phyloP scores from a whole-genome alignment of 2,329 filamentous ascomycete species.

The Rutstroemia sydowiana region DNA sequence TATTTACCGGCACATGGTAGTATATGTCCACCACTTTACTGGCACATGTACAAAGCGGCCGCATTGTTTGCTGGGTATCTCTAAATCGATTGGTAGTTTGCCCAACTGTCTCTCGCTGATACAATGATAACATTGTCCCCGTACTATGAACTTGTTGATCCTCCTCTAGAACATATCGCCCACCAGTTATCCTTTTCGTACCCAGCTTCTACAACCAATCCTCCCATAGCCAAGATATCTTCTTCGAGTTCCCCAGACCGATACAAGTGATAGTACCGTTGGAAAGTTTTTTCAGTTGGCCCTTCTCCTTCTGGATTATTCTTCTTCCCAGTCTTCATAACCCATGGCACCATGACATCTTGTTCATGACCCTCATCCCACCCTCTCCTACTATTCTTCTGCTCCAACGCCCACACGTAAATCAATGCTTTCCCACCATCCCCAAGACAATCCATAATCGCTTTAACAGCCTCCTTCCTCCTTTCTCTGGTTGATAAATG shows the following conservation, averaged over 20 bases:
- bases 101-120: too few species aligned
- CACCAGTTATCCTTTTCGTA: constrained; percentile 99
- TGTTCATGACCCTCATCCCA: constrained; percentile 81
- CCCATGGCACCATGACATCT: constrained; percentile 95
- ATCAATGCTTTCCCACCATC: constrained; percentile 61
- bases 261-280: constrained; percentile 94
- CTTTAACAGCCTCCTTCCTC: constrained; percentile 63
- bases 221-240: constrained; percentile 68
- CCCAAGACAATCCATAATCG: constrained; percentile 60
- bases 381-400: constrained; percentile 74
- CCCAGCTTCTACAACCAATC: constrained; percentile 66
- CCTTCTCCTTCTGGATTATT: constrained; percentile 26
- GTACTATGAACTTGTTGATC: background rate
- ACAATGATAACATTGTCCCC: too few species aligned
- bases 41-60: too few species aligned
- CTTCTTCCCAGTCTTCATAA: constrained; percentile 45
- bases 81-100: too few species aligned
- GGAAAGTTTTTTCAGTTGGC: constrained; percentile 44
- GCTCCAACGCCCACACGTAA: constrained; percentile 95
- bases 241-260: constrained; percentile 77
- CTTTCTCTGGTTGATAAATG: constrained; percentile 76
- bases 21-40: too few species aligned
- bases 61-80: too few species aligned
- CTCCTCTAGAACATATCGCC: constrained; percentile 49
- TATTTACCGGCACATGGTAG: too few species aligned